Evolutionary conservation across 352 stramenopile species (phyloP), one percentile per base, ranked within the genome.

Genomic region (Phytophthora pini): DNA sequence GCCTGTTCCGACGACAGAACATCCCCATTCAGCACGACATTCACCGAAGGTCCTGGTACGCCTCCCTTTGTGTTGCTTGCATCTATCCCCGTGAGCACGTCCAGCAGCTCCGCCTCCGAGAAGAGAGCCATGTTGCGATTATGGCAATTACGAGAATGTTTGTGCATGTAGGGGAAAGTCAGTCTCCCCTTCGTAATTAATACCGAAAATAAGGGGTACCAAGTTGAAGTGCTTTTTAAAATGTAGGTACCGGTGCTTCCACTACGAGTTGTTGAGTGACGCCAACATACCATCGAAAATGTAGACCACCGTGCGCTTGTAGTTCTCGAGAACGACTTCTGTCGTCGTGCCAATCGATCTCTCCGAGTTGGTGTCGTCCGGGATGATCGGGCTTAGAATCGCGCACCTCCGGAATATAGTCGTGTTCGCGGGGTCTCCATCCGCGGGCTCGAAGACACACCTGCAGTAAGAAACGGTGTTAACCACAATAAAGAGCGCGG

Each of bases 61-160:
- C 3, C 10, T 4, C 27, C 47, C 43, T 29, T 49, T 5, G 48
- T 27, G 17, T 29, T 50, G 17, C 27, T 44, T 24, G 60, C 59
- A 36, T 76, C 63, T 22, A 82, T 70, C 31, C 55, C 61, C 29
- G 76, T 76, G 26, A 87, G 73, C 47, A 76, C 68, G 44, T 83
- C 70, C 39, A 83, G 68, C 36, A 87, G 78, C 65, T 84, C 73
- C 36, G 77, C 61, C 49, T 82, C 75, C 34, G 75, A 77, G 72
- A 84, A 86, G 34, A 68, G 60, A 44, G 44, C 20, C 43, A 47
- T 15, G 31, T 53, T 52, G 11, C 46, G 13, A 27, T 26, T 52
- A 29, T 29, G 34, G 9, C 12, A 24, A 27, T 31, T 12, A 7
- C 7, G 26, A 36, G 59, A 68, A 68, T 68, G 60, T 36, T 36